A percentile compares a stretch with the other conserved stretches of the same genome.
phyloP scores from a whole-genome alignment of 495 filamentous ascomycete genomes.

The Hyaloscypha bicolor region DNA sequence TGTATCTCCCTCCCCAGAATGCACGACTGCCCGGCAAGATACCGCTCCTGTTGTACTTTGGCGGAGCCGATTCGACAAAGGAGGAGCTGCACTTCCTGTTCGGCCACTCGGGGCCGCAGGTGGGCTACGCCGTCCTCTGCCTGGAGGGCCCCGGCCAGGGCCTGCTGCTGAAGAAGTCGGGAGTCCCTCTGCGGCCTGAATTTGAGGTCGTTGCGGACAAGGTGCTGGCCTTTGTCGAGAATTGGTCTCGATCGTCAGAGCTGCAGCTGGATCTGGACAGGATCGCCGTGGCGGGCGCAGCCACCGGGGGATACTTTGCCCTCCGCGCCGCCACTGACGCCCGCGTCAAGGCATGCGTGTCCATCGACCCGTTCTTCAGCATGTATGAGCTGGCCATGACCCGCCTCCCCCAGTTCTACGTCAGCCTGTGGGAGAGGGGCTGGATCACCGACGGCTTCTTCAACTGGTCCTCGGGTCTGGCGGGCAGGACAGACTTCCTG shows the following conservation, averaged over 20 bases:
- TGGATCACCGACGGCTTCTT: constrained; percentile 38
- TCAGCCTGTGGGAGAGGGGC: constrained; percentile 34
- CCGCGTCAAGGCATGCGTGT: constrained; percentile 48
- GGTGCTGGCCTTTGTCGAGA: constrained; percentile 41
- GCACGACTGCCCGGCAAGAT: constrained; percentile 34
- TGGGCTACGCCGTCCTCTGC: constrained; percentile 51
- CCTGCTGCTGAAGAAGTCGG: constrained; percentile 36
- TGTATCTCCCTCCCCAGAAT: constrained; percentile 40
- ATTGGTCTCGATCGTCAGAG: constrained; percentile 30
- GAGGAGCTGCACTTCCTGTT: constrained; percentile 51
- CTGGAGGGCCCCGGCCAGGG: constrained; percentile 58
- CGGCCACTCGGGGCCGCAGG: constrained; percentile 23
- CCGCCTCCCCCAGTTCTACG: constrained; percentile 36
- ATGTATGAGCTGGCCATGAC: constrained; percentile 38
- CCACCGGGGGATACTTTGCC: constrained; percentile 50
- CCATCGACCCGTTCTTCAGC: constrained; percentile 44
- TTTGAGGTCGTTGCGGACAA: constrained; percentile 35
- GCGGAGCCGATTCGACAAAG: constrained; percentile 45
- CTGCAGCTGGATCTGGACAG: constrained; percentile 43
- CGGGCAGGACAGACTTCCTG: constrained; percentile 33
- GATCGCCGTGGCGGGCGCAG: constrained; percentile 44
- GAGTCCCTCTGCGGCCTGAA: constrained; percentile 33
- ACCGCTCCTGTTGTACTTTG: constrained; percentile 44
- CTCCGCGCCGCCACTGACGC: constrained; percentile 42
- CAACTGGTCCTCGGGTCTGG: constrained; percentile 25